A percentile compares a stretch with the other conserved stretches of the same genome.
Evolutionary conservation across 306 rosid species (phyloP).

Genomic region (Quercus cerris): DNA sequence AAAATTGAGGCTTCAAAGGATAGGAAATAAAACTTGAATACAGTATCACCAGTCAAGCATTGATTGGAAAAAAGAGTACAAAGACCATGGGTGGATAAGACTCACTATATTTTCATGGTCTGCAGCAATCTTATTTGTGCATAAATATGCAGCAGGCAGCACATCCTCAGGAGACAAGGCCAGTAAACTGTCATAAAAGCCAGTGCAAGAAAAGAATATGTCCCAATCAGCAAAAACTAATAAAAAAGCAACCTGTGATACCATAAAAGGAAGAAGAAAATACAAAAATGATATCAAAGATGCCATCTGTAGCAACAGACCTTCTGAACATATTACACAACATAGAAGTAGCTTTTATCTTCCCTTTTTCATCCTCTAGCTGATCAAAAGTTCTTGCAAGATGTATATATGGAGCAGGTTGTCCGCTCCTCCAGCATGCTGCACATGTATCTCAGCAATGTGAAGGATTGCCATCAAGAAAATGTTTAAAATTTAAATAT

Average conservation of each 20-base stretch:
- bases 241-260: conserved; percentile 10
- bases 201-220: conserved; percentile 21
- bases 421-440: conserved; percentile 85
- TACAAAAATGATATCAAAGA: conserved; percentile 9
- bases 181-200: conserved; percentile 52
- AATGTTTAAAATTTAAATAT: conserved; percentile 17
- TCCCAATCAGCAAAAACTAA: conserved; percentile 25
- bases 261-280: conserved; percentile 3
- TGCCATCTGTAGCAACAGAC: conserved; percentile 36
- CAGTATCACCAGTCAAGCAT: no score
- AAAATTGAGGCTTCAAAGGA: no score
- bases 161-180: conserved; percentile 81
- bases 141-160: conserved; percentile 83
- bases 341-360: conserved; percentile 83
- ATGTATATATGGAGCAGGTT: conserved; percentile 87
- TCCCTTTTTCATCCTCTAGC: conserved; percentile 83
- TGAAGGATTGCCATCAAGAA: conserved; percentile 22
- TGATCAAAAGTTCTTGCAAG: conserved; percentile 76
- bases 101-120: conserved; percentile 85
- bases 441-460: conserved; percentile 32
- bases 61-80: conserved; percentile 1
- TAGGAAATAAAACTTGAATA: no score
- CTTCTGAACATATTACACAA: conserved; percentile 95
- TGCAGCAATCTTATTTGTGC: conserved; percentile 84
- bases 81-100: conserved; percentile 2